Base-by-base conservation (phyloP, 192 early-diverging fungal genomes). In the Pilaira anomala region DNA sequence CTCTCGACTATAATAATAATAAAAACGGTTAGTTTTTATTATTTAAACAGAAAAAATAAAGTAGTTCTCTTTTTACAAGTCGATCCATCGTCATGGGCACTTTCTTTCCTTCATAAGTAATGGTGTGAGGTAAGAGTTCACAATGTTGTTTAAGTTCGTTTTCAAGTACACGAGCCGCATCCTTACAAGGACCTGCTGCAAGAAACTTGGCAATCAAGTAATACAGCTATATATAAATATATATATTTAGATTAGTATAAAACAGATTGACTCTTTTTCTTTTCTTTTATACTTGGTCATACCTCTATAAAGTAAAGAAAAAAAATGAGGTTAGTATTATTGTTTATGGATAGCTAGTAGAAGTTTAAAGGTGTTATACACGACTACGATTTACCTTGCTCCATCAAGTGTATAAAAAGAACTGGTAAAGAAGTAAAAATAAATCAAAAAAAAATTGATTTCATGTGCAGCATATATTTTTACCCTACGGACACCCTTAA, bases 191-290 rank as follows among this genome's bases (percentile, higher is more conserved):
- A 9, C 87, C 75, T 8, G 68, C 68, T 25, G 83, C 75, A 18
- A 92, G 74, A 51, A 88, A 90, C 56, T 81, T 81, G 24, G 87
- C 81, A 56, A 92, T 86, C 22, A 92, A 77, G 76, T 82, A 89
- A 67, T 89, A 82, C 53, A 89, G 83, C 86, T 89, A 36, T 13
- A 36, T 36, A 16, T 28, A 28, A 26, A 51, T 13, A 51, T 14
- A 51, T 44, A 44, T 16, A n/a, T 14, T 28, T 25, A 52, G 28
- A 52, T 52, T 52, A 52, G 24, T 6, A 52, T 26, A 52, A 1
- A 14, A 26, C 26, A 52, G 50, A 52, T 52, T 52, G 28, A 25
- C 2, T 52, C 25, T 28, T 53, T 36, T 36, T 36, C 2, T 33
- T 33, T 33, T 33, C 7, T 2, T 33, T 33, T 9, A 36, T 36